Base-by-base conservation (phyloP, 225 moss, liverwort and hornwort species). In the Lunularia cruciata region DNA sequence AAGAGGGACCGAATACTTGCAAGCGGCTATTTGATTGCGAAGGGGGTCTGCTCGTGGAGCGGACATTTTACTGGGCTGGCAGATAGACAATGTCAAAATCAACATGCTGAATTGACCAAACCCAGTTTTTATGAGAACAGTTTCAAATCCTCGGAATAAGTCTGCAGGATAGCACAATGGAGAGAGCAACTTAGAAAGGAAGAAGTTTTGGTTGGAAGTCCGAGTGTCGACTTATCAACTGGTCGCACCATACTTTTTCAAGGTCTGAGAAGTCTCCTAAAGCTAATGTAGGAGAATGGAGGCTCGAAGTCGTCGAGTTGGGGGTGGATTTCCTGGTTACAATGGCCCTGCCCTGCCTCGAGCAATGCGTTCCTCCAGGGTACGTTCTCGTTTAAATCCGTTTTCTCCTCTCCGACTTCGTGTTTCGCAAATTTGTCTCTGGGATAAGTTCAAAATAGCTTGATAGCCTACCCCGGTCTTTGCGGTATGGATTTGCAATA, bases 321-420 rank as follows among this genome's bases (percentile, higher is more conserved):
- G 92, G 80, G 87, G 87, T 72, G 95, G 90, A 28, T 96, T 96
- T 85, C 95, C 95, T 20, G 95, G 95, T 54, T 96, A 96, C 75
- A 87, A 92, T 89, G 95, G 95, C 60, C 95, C 92, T 74, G 90
- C 95, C 63, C 83, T 90, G 57, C 95, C 95, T 27, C 90, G 95
- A 65, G 95, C 90, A 54, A 83, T 92, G 90, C 92, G 95, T 59
- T 92, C 95, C 49, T 88, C 88, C 57, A 84, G 95, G 88, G 95
- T 96, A 90, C 16, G 81, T 33, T 31, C 69, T 30, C 47, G 23
- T 28, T 47, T 22, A 40, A 40, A 51, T 68, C 28, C 49, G 25
- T 5, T 38, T 53, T 43, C 52, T 40, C n/a, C n/a, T n/a, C n/a
- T n/a, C n/a, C n/a, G n/a, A n/a, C n/a, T n/a, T n/a, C n/a, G n/a